Evolutionary conservation across 805 yeast genomes (phyloP).

Genomic region (Yarrowia sp.): DNA sequence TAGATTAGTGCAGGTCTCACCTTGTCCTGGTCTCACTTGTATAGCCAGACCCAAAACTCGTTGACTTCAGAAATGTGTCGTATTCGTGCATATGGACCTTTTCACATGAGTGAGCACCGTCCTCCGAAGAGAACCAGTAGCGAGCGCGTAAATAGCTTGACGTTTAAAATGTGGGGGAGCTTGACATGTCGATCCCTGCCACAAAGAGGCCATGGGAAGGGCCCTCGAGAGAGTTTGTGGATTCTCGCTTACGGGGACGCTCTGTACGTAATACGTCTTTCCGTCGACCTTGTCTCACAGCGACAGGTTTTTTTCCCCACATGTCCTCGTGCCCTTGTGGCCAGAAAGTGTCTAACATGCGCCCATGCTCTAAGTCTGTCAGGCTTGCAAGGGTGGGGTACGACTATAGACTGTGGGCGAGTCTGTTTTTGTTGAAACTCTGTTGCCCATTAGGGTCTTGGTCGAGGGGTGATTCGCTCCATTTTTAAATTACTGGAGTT

Average conservation of each 20-base stretch:
- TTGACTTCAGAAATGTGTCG: neutral
- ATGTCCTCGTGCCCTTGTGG: constrained; percentile 16
- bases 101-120: constrained; percentile 16
- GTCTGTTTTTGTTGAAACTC: constrained; percentile 18
- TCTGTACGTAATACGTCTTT: too few relatives aligned
- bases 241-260: too few relatives aligned
- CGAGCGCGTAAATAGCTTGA: neutral
- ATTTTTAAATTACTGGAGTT: constrained; percentile 9
- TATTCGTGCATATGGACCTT: constrained; percentile 21
- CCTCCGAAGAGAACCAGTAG: neutral
- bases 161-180: constrained; percentile 23
- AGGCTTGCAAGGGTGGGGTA: constrained; percentile 32
- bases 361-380: neutral
- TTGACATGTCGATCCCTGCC: constrained; percentile 10
- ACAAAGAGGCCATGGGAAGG: neutral
- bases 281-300: too few relatives aligned
- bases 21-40: constrained; percentile 9
- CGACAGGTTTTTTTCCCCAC: constrained; percentile 9
- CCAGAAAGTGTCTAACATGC: neutral
- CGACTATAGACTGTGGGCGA: neutral
- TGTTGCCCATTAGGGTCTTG: constrained; percentile 14
- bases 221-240: too few relatives aligned
- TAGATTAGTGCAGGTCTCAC: constrained; percentile 12
- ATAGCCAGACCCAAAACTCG: neutral
- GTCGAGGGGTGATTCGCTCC: constrained; percentile 33